A percentile compares a stretch with the other conserved stretches of the same genome.
These are phyloP conservation scores for Discostella stelligera DNA, from an alignment of 352 stramenopile species.

Conservation along the genomic window DNA sequence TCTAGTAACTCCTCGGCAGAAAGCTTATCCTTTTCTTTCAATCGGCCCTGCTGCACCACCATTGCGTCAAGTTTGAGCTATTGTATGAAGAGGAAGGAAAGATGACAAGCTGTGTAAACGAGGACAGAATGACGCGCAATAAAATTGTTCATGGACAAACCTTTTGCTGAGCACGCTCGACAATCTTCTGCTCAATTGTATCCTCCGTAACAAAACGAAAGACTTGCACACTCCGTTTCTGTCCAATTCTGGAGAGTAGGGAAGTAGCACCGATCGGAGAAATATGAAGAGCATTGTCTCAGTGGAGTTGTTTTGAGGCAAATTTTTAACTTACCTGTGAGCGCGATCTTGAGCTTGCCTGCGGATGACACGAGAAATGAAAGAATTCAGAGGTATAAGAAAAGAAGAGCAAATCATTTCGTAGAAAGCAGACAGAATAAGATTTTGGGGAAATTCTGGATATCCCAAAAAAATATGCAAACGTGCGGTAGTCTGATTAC, in stretches of 20 bases:
- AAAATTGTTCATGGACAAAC: constrained; percentile 81
- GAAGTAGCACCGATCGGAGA: constrained; percentile 92
- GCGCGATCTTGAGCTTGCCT: constrained; percentile 90
- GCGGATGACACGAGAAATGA: constrained; percentile 57
- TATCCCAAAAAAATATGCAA: no score
- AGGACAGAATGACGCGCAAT: constrained; percentile 89
- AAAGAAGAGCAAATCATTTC: no score
- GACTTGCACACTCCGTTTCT: constrained; percentile 97
- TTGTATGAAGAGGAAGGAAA: no score
- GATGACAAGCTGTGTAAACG: no score
- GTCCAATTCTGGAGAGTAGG: constrained; percentile 96
- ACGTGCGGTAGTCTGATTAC: no score
- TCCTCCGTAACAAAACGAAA: constrained; percentile 99
- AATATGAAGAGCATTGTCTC: constrained; percentile 7
- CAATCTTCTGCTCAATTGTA: constrained; percentile 98
- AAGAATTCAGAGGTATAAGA: constrained; percentile 6
- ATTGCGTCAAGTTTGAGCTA: constrained; percentile 89
- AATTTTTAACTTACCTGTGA: constrained; percentile 96
- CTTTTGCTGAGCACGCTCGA: constrained; percentile 88
- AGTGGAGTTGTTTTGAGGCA: constrained; percentile 91
- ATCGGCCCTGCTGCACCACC: constrained; percentile 87
- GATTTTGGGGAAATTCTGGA: no score
- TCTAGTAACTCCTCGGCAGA: constrained; percentile 97
- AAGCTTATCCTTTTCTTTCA: constrained; percentile 87
- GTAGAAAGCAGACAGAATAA: no score